Evolutionary conservation across 345 rosid genomes (phyloP).

Genomic region (Euphorbia peplus): DNA sequence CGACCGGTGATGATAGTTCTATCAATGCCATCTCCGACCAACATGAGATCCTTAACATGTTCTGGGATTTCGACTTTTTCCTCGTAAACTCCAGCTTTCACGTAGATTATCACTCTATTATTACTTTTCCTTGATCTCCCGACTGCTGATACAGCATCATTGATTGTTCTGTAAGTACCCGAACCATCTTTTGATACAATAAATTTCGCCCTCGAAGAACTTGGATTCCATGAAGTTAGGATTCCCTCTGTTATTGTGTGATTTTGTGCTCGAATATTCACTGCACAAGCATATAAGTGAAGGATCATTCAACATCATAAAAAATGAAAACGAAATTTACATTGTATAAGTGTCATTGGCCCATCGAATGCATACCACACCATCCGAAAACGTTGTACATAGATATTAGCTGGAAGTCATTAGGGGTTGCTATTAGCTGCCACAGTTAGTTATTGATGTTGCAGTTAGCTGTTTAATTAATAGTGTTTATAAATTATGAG

Average conservation of each 20-base stretch:
- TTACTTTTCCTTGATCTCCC: constrained; percentile 38
- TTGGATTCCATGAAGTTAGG: constrained; percentile 43
- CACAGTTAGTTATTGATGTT: too few relatives aligned
- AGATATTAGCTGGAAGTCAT: too few relatives aligned
- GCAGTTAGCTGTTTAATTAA: too few relatives aligned
- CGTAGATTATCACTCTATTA: constrained; percentile 44
- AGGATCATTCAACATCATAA: too few relatives aligned
- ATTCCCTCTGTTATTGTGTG: constrained; percentile 31
- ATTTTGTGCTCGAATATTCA: not conserved
- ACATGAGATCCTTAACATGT: constrained; percentile 49
- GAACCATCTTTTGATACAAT: constrained; percentile 51
- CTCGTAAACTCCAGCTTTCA: constrained; percentile 64
- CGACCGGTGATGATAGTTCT: constrained; percentile 53
- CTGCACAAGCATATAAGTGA: not conserved
- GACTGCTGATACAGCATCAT: constrained; percentile 40
- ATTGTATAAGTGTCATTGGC: too few relatives aligned
- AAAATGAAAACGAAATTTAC: too few relatives aligned
- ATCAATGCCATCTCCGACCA: constrained; percentile 81
- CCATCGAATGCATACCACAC: too few relatives aligned
- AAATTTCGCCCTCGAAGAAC: constrained; percentile 39
- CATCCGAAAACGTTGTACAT: too few relatives aligned
- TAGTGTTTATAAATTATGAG: too few relatives aligned
- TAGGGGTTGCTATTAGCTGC: too few relatives aligned
- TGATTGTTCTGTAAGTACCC: constrained; percentile 40
- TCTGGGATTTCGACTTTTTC: constrained; percentile 54